These are phyloP conservation scores for Talinum fruticosum DNA, from an alignment of 148 eudicot genomes.

Conservation along the genomic window DNA sequence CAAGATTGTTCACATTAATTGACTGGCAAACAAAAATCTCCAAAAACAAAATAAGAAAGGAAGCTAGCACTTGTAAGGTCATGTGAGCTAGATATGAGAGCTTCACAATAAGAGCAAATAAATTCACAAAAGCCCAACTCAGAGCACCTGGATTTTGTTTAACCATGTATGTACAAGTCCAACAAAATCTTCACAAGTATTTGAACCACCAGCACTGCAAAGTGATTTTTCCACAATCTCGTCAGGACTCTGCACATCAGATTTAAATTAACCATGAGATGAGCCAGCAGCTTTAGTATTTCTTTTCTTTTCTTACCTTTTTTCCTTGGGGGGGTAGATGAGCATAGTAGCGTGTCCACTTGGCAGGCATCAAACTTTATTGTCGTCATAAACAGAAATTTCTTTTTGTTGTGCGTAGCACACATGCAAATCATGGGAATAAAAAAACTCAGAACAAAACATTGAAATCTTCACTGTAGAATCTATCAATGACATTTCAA, in stretches of 20 bases:
- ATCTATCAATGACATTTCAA: not conserved
- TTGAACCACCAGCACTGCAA: slow-evolving; percentile 65
- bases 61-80: not conserved
- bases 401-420: not conserved
- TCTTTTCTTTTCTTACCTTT: not conserved
- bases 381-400: not conserved
- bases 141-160: slow-evolving; percentile 74
- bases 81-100: not conserved
- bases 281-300: not conserved
- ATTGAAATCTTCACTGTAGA: not conserved
- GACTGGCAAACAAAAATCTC: too few species aligned
- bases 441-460: not conserved
- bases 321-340: too few species aligned
- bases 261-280: slow-evolving; percentile 11
- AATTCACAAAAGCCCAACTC: not conserved
- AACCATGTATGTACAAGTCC: slow-evolving; percentile 76
- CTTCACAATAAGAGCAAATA: not conserved
- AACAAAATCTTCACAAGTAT: slow-evolving; percentile 75
- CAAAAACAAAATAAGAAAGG: not conserved
- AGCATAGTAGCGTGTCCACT: not conserved
- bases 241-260: slow-evolving; percentile 72
- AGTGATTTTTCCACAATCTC: slow-evolving; percentile 88
- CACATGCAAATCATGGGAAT: not conserved
- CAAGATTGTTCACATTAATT: not conserved
- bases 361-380: not conserved